Percentiles rank a stretch among this genome's conserved stretches.
Conservation (phyloP, 345 rosid species). For the Barbarea vulgaris region DNA sequence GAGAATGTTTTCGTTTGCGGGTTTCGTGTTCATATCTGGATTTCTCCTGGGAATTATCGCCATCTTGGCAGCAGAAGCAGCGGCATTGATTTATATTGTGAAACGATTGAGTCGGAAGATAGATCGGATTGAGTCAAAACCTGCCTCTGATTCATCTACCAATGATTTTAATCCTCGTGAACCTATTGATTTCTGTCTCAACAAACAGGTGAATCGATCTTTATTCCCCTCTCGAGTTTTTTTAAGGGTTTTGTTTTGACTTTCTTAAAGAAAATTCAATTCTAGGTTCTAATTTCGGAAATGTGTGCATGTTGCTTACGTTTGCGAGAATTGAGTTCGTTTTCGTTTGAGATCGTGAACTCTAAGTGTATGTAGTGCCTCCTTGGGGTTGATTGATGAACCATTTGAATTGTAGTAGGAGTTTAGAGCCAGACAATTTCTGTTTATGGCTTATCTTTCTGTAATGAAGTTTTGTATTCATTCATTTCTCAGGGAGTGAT, state of each 20-base stretch:
- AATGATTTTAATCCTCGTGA: constrained; percentile 41
- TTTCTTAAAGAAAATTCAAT: not conserved
- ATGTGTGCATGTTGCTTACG: constrained; percentile 29
- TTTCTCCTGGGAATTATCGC: constrained; percentile 50
- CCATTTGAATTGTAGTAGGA: not conserved
- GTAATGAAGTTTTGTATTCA: not conserved
- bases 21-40: constrained; percentile 46
- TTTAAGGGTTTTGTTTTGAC: not conserved
- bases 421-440: not conserved
- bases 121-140: constrained; percentile 28
- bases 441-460: not conserved
- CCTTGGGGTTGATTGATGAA: not conserved
- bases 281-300: constrained; percentile 6
- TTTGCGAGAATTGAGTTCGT: constrained; percentile 14
- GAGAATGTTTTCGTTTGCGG: constrained; percentile 37
- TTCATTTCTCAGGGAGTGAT: constrained; percentile 71
- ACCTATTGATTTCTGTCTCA: constrained; percentile 45
- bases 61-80: constrained; percentile 42
- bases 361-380: not conserved
- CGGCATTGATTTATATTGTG: constrained; percentile 43
- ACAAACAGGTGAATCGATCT: constrained; percentile 51
- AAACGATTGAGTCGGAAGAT: constrained; percentile 47
- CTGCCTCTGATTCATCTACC: constrained; percentile 5
- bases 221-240: not conserved
- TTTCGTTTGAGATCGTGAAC: not conserved